Conservation (phyloP, 768 basidiomycete genomes). For the Lentinula lateritia region DNA sequence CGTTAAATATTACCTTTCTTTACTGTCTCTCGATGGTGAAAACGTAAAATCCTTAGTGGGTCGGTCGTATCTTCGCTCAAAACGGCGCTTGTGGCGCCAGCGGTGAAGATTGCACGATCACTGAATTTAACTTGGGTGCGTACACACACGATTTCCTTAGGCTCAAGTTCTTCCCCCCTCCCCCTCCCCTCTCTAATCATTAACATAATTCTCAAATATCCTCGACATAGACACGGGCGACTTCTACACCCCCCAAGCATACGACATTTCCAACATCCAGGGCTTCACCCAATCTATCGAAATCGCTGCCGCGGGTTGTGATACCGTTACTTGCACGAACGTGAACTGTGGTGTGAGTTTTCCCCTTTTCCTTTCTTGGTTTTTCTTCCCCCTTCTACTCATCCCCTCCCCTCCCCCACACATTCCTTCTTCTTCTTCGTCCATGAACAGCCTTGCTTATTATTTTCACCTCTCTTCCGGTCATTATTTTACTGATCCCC, state of each 20-base stretch:
- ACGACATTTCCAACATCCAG: constrained; percentile 40
- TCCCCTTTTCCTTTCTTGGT: not conserved
- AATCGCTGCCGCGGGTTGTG: constrained; percentile 30
- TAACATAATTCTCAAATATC: not conserved
- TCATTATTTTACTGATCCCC: not conserved
- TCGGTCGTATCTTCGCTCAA: constrained; percentile 34
- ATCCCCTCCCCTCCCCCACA: not conserved
- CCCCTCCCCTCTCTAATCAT: not conserved
- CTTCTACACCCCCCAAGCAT: constrained; percentile 23
- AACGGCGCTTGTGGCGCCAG: constrained; percentile 29
- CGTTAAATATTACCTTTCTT: not conserved
- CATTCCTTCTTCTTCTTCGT: not conserved
- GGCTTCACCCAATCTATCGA: constrained; percentile 34
- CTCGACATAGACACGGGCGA: constrained; percentile 10
- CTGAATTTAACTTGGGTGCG: constrained; percentile 35
- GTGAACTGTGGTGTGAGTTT: constrained; percentile 25
- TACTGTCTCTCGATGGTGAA: too few species aligned
- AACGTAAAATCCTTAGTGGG: constrained; percentile 23
- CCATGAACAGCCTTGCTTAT: not conserved
- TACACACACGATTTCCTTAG: not conserved
- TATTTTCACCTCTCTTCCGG: too few species aligned
- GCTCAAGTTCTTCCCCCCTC: not conserved
- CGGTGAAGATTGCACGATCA: constrained; percentile 33
- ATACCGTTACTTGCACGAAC: constrained; percentile 33
- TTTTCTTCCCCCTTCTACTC: not conserved